These are phyloP conservation scores for Pyronema domesticum DNA, from an alignment of 495 filamentous ascomycete genomes.

Conservation along the genomic window DNA sequence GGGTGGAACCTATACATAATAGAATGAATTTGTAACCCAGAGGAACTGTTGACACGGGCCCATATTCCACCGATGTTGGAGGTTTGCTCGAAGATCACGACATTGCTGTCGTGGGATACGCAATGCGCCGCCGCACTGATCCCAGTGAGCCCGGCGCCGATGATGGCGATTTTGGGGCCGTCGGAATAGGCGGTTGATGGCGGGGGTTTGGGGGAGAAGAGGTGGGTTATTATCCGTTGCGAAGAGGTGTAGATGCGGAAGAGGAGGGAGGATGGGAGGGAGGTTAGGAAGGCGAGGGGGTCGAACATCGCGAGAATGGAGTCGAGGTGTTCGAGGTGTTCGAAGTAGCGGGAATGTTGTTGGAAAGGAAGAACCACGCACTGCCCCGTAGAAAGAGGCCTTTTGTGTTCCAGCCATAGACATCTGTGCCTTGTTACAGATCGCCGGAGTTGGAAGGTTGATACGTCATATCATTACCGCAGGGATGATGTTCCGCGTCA, in stretches of 20 bases:
- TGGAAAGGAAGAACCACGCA: too few species aligned
- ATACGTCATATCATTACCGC: too few species aligned
- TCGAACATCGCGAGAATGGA: neutral
- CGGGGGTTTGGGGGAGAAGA: conserved; percentile 55
- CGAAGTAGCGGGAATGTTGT: too few species aligned
- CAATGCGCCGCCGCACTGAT: conserved; percentile 70
- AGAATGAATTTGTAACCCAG: conserved; percentile 63
- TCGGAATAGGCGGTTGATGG: conserved; percentile 34
- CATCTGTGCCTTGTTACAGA: too few species aligned
- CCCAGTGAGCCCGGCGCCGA: conserved; percentile 68
- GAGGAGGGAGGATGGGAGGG: conserved; percentile 13
- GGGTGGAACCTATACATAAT: conserved; percentile 83
- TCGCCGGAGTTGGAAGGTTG: too few species aligned
- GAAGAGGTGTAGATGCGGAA: conserved; percentile 46
- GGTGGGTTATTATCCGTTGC: conserved; percentile 46
- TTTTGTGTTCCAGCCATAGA: too few species aligned
- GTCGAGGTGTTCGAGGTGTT: too few species aligned
- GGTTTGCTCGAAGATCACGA: conserved; percentile 58
- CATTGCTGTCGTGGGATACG: conserved; percentile 73
- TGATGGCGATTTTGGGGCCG: conserved; percentile 56
- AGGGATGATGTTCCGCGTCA: too few species aligned
- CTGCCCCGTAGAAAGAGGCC: too few species aligned
- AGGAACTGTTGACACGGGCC: conserved; percentile 75
- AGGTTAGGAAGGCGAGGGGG: neutral
- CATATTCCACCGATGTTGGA: conserved; percentile 63